Percentiles rank a stretch among this genome's conserved stretches.
phyloP scores from a whole-genome alignment of 352 stramenopile genomes.

The Thalassiosira hispida region DNA sequence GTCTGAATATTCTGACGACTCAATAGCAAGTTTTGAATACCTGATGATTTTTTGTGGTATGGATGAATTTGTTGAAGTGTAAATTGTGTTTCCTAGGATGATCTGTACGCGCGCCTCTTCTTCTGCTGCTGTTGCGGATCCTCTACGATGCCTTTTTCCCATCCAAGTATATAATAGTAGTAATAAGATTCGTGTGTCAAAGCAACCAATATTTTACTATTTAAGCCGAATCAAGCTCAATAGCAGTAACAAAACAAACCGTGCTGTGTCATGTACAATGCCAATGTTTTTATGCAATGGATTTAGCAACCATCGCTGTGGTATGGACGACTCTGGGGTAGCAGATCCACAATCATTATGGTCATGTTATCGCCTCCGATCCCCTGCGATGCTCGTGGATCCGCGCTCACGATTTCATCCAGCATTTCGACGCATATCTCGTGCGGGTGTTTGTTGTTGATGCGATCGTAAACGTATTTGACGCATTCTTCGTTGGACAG shows the following conservation, averaged over 20 bases:
- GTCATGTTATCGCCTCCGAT: constrained; percentile 92
- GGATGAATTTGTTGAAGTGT: not conserved
- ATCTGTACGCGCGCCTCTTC: no score
- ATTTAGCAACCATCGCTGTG: constrained; percentile 16
- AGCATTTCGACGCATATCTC: constrained; percentile 87
- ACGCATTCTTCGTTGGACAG: constrained; percentile 88
- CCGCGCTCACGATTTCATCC: constrained; percentile 86
- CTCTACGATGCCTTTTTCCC: no score
- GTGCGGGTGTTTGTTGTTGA: constrained; percentile 70
- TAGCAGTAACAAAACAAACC: not conserved
- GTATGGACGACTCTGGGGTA: constrained; percentile 52
- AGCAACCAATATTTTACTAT: not conserved
- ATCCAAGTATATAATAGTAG: not conserved
- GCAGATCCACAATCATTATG: constrained; percentile 87
- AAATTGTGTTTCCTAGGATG: no score
- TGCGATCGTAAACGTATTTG: constrained; percentile 83
- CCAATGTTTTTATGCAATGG: not conserved
- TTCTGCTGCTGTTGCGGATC: no score
- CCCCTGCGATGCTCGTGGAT: constrained; percentile 85
- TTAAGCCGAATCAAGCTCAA: not conserved
- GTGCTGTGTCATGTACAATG: not conserved
- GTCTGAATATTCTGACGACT: constrained; percentile 9
- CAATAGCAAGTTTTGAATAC: constrained; percentile 1
- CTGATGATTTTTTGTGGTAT: not conserved
- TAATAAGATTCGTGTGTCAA: not conserved